These are phyloP conservation scores for Apophysomyces sp. DNA, from an alignment of 371 early-diverging fungal genomes.

Conservation along the genomic window DNA sequence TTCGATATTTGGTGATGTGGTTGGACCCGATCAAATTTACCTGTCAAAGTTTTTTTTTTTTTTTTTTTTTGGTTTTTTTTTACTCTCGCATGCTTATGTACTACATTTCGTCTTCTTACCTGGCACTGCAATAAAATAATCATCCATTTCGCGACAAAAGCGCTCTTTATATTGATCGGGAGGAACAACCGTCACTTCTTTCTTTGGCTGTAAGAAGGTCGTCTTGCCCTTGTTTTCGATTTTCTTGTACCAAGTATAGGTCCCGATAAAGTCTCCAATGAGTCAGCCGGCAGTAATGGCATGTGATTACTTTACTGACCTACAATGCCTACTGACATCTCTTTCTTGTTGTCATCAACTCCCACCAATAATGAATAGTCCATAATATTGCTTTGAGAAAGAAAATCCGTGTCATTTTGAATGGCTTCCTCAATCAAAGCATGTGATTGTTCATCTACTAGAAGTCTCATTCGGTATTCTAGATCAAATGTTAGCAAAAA, in stretches of 20 bases:
- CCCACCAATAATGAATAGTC: slow-evolving; percentile 93
- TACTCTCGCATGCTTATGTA: neutral
- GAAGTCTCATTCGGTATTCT: slow-evolving; percentile 31
- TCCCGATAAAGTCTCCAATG: slow-evolving; percentile 84
- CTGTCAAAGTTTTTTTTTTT: slow-evolving; percentile 2
- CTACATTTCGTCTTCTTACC: slow-evolving; percentile 37
- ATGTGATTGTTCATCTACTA: slow-evolving; percentile 74
- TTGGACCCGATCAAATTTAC: slow-evolving; percentile 30
- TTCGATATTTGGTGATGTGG: neutral
- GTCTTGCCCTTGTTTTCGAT: slow-evolving; percentile 92
- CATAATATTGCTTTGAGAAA: slow-evolving; percentile 87
- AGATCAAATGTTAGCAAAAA: neutral
- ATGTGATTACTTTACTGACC: slow-evolving; percentile 30
- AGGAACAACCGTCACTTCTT: slow-evolving; percentile 88
- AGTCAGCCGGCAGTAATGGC: neutral
- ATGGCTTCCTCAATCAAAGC: slow-evolving; percentile 73
- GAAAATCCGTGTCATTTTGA: slow-evolving; percentile 82
- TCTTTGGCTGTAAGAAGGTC: slow-evolving; percentile 60
- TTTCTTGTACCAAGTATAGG: slow-evolving; percentile 95
- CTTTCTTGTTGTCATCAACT: slow-evolving; percentile 74
- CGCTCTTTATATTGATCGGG: slow-evolving; percentile 87
- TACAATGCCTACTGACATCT: slow-evolving; percentile 90
- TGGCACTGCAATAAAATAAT: slow-evolving; percentile 79
- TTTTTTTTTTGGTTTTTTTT: neutral
- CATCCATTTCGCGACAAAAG: slow-evolving; percentile 82